Percentiles rank a stretch among this genome's conserved stretches.
Conservation (phyloP, 306 rosid species). For the Pterocarpus macrocarpus region DNA sequence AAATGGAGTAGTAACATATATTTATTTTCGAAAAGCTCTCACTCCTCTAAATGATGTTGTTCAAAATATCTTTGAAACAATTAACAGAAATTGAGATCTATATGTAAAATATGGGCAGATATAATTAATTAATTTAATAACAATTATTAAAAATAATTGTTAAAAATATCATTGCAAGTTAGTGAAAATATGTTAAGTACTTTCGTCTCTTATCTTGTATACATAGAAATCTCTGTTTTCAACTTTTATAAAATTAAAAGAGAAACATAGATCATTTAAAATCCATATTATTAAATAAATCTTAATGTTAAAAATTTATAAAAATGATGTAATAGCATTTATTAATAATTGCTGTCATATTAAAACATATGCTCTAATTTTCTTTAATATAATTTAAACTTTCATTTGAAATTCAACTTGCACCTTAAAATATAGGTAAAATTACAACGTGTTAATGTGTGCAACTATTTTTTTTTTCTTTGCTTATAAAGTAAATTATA, state of each 20-base stretch:
- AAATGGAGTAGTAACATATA: too few relatives aligned
- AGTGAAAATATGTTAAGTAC: neutral
- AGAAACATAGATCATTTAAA: neutral
- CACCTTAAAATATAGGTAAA: neutral
- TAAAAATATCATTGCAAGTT: too few relatives aligned
- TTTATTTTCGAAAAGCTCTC: too few relatives aligned
- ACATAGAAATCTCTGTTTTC: neutral
- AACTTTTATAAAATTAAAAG: neutral
- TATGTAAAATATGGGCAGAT: too few relatives aligned
- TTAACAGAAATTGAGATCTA: too few relatives aligned
- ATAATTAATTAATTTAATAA: too few relatives aligned
- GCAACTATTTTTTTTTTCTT: too few relatives aligned
- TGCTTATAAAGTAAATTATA: neutral
- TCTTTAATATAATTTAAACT: neutral
- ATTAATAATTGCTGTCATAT: neutral
- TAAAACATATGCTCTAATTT: neutral
- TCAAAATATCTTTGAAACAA: too few relatives aligned
- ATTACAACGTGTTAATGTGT: neutral
- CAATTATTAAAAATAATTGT: too few relatives aligned
- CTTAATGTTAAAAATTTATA: too few relatives aligned
- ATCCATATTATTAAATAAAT: neutral
- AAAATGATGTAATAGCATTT: neutral
- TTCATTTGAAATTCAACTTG: neutral
- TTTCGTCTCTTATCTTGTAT: neutral
- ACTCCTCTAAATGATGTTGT: too few relatives aligned